phyloP scores from a whole-genome alignment of 306 rosid genomes.

The Dryas drummondii region DNA sequence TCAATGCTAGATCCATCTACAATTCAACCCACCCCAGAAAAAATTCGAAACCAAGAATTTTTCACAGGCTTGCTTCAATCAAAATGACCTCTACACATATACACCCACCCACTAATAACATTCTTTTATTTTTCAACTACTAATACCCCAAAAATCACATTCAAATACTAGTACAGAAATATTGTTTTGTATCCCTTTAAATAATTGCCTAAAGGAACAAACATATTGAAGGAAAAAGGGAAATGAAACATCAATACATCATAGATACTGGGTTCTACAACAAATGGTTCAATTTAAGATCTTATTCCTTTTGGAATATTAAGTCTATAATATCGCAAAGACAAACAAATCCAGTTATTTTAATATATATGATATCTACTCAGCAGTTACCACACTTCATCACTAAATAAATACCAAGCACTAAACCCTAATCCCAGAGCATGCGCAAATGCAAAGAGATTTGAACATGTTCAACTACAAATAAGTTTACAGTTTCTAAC shows the following conservation, averaged over 20 bases:
- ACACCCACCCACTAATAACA: no score
- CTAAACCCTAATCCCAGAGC: constrained; percentile 16
- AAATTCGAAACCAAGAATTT: background rate
- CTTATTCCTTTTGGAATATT: background rate
- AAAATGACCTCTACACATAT: no score
- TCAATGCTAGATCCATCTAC: background rate
- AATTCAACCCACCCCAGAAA: background rate
- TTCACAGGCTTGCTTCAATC: background rate
- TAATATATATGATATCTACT: background rate
- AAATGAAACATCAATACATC: no score
- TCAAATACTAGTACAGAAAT: no score
- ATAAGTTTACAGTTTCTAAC: constrained; percentile 16
- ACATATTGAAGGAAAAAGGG: no score
- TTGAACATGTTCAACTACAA: background rate
- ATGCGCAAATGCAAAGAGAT: constrained; percentile 4
- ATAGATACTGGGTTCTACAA: background rate
- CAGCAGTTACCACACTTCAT: constrained; percentile 16
- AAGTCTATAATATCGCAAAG: background rate
- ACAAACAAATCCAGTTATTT: background rate
- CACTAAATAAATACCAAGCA: background rate
- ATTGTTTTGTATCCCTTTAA: no score
- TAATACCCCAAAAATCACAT: no score
- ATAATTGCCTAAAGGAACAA: no score
- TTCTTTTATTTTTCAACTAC: no score
- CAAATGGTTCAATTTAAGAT: background rate